phyloP scores from a whole-genome alignment of 2,329 filamentous ascomycete species.

The Claviceps spartinae region DNA sequence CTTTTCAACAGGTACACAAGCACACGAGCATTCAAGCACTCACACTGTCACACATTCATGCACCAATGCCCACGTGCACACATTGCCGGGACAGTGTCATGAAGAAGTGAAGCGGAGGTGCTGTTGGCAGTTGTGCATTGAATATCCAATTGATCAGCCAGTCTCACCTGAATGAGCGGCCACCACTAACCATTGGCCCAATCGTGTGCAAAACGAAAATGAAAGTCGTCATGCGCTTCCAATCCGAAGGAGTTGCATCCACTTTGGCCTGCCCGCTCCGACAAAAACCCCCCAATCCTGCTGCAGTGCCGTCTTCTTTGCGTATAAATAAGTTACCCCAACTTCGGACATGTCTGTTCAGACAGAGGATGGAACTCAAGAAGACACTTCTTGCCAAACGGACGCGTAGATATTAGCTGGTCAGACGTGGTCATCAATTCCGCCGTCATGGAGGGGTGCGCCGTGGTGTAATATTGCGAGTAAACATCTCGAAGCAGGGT shows the following conservation, averaged over 20 bases:
- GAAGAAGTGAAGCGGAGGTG: background rate
- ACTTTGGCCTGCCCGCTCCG: too few relatives aligned
- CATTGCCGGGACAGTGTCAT: background rate
- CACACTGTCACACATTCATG: background rate
- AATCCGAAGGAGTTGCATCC: background rate
- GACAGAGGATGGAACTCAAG: constrained; percentile 31
- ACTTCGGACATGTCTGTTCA: background rate
- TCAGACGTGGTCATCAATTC: constrained; percentile 51
- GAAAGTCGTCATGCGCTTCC: background rate
- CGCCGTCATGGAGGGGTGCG: constrained; percentile 38
- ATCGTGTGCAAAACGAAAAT: background rate
- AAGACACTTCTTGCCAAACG: constrained; percentile 44
- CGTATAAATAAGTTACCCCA: background rate
- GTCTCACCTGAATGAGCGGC: background rate
- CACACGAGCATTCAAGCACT: background rate
- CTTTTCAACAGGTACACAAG: background rate
- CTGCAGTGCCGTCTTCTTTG: too few relatives aligned
- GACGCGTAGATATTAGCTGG: constrained; percentile 53
- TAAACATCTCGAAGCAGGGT: constrained; percentile 49
- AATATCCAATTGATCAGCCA: background rate
- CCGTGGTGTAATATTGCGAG: constrained; percentile 39
- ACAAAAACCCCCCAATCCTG: background rate
- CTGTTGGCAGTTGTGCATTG: background rate
- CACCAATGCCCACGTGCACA: too few relatives aligned
- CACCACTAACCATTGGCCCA: background rate